Evolutionary conservation across 2,329 filamentous ascomycete genomes (phyloP), one percentile per base, ranked within the genome.

Genomic region (Aspergillus fructus): DNA sequence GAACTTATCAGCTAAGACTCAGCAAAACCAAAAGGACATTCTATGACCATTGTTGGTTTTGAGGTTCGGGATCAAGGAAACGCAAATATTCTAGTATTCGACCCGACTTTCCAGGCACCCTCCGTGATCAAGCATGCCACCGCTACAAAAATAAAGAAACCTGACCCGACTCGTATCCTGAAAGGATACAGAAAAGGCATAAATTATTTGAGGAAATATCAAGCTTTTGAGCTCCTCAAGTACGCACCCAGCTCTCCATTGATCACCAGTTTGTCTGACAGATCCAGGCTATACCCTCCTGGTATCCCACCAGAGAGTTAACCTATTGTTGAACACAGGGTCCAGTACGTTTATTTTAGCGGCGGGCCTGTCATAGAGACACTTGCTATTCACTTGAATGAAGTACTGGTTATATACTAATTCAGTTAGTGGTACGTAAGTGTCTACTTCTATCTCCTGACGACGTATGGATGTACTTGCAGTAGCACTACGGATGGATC

Each of bases 31-130:
- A 2, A 24, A 82, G 91, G 92, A 3, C 93, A 97, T 72, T 97
- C 93, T 1, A 81, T 96, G 78, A 96, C 91, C 0, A 91, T 97
- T 51, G 81, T 97, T 54, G 93, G 93, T 0, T 81, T 96, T 24
- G 92, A 97, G 73, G 85, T 83, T 62, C 83, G 82, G 27, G 78
- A 75, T 34, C 81, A 88, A 58, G 89, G 89, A 24, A 78, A 79
- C 17, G 77, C 81, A 51, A 89, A 90, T 64, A 78, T 97, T 17
- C 79, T 97, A 0, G 89, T 96, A 12, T 96, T 96, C 70, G 93
- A 97, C 70, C 92, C 93, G 1, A 89, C 89, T 76, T 91, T 90
- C 71, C 86, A 83, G 54, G 89, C 92, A 46, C 84, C 88, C 1
- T 78, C 80, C 2, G 81, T 80, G 17, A 82, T 96, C 66, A 81